These are phyloP conservation scores for Aspergillus sp. DNA, from an alignment of 2,329 filamentous ascomycete genomes.

Conservation along the genomic window DNA sequence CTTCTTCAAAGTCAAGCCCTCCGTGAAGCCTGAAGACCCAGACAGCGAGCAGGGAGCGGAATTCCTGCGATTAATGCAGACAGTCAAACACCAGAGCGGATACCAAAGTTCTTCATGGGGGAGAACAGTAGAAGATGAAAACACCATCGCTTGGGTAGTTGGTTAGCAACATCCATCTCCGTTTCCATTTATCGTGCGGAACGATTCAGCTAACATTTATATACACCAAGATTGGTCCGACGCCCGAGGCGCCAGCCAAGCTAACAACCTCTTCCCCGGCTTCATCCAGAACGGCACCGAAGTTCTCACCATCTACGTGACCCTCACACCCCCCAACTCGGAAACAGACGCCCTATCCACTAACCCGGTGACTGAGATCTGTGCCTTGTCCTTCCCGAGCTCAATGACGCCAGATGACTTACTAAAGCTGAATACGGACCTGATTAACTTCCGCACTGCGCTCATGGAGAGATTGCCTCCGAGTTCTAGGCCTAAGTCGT, in stretches of 20 bases:
- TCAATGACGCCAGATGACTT: constrained; percentile 23
- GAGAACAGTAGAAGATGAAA: constrained; percentile 30
- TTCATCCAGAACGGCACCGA: constrained; percentile 19
- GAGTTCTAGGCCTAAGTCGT: constrained; percentile 22
- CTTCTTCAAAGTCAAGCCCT: constrained; percentile 32
- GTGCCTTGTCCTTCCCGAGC: constrained; percentile 39
- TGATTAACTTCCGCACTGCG: constrained; percentile 34
- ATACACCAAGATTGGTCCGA: constrained; percentile 28
- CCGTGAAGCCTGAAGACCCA: constrained; percentile 34
- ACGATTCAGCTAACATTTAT: background rate
- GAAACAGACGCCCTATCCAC: constrained; percentile 24
- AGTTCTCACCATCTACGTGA: constrained; percentile 23
- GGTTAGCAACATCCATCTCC: constrained; percentile 15
- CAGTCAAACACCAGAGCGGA: constrained; percentile 28
- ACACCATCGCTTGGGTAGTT: constrained; percentile 32
- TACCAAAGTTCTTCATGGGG: constrained; percentile 34
- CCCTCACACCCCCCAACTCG: constrained; percentile 23
- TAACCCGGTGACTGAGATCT: constrained; percentile 48
- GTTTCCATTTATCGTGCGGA: background rate
- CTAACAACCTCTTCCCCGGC: constrained; percentile 11
- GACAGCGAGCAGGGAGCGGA: constrained; percentile 24
- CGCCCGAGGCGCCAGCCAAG: constrained; percentile 18
- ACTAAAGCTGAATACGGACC: constrained; percentile 23
- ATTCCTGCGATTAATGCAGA: constrained; percentile 23
- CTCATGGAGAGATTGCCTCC: constrained; percentile 26